phyloP scores from a whole-genome alignment of 2,329 filamentous ascomycete genomes.

The Colletotrichum australisinense region DNA sequence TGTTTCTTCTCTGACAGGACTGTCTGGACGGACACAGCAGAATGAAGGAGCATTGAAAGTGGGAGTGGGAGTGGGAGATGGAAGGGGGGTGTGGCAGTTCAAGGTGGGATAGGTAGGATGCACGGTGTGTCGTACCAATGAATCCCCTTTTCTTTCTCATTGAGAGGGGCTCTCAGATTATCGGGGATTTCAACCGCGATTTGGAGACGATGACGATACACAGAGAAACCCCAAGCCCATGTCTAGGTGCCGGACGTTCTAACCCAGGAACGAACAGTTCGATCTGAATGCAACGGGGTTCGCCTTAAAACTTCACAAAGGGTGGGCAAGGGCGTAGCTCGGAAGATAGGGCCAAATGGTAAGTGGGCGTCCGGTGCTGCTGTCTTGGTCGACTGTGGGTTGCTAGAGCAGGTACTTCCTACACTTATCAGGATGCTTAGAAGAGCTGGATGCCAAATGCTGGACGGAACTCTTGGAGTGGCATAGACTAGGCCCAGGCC shows the following conservation, averaged over 20 bases:
- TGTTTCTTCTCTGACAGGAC: neutral
- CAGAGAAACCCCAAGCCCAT: conserved; percentile 6
- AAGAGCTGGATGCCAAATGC: conserved; percentile 20
- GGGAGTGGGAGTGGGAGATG: neutral
- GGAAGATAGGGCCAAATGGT: neutral
- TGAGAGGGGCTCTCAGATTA: neutral
- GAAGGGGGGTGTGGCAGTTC: neutral
- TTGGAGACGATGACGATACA: conserved; percentile 4
- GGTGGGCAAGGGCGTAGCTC: neutral
- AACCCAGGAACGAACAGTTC: conserved; percentile 1
- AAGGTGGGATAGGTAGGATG: neutral
- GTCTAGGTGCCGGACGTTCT: conserved; percentile 5
- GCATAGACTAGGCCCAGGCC: neutral
- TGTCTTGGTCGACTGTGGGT: neutral
- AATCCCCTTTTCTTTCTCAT: neutral
- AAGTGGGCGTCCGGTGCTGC: neutral
- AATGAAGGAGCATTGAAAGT: neutral
- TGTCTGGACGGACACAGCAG: neutral
- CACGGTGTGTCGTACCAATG: conserved; percentile 1
- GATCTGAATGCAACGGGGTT: neutral
- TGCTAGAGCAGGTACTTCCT: neutral
- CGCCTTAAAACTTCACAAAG: neutral
- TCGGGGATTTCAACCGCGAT: conserved; percentile 18
- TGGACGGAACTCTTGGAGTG: neutral
- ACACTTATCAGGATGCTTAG: conserved; percentile 17